These are phyloP conservation scores for Bolboschoenoplectus hybrid DNA, from an alignment of 202 grass and related monocot species.

Conservation along the genomic window DNA sequence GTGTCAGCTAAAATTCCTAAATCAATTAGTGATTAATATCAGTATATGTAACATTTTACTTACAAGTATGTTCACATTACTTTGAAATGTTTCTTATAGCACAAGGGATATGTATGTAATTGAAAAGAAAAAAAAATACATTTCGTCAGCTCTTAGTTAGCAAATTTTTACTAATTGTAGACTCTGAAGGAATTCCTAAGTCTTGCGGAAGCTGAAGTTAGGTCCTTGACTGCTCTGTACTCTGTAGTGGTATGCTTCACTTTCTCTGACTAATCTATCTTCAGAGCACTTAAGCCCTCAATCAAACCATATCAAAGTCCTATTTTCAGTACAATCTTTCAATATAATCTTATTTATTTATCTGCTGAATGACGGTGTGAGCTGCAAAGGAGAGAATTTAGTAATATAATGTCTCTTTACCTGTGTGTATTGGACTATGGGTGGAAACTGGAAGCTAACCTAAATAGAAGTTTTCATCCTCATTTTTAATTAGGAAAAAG, in stretches of 20 bases:
- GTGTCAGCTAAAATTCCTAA: slow-evolving; percentile 31
- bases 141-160: neutral
- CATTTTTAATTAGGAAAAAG: neutral
- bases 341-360: slow-evolving; percentile 13
- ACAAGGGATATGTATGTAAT: slow-evolving; percentile 4
- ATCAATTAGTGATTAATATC: slow-evolving; percentile 35
- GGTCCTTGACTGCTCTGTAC: slow-evolving; percentile 74
- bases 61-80: neutral
- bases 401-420: neutral
- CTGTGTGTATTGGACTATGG: neutral
- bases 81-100: neutral
- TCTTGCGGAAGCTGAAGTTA: slow-evolving; percentile 75
- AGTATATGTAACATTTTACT: slow-evolving; percentile 9
- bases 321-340: neutral
- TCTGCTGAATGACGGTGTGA: neutral
- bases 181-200: slow-evolving; percentile 76
- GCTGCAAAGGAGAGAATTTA: neutral
- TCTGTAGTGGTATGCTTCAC: slow-evolving; percentile 60
- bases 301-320: slow-evolving; percentile 2
- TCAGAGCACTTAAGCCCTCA: neutral
- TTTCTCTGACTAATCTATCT: neutral
- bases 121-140: slow-evolving; percentile 20
- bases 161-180: slow-evolving; percentile 48
- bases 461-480: neutral
- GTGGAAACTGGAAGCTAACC: slow-evolving; percentile 10